Percentiles rank a stretch among this genome's conserved stretches.
phyloP scores from a whole-genome alignment of 345 rosid species.

The Aethionema arabicum region DNA sequence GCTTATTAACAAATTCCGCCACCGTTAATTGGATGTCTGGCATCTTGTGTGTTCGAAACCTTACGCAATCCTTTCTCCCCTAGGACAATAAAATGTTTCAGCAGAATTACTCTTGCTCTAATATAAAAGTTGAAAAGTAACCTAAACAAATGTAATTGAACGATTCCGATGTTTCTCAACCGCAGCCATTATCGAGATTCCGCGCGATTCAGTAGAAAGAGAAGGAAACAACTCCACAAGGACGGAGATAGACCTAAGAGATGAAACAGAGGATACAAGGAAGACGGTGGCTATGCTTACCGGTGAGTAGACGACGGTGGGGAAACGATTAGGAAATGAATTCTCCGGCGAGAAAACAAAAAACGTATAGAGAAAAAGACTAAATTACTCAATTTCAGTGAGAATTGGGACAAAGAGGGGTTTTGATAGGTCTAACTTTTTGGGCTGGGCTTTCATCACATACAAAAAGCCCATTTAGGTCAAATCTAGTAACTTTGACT shows the following conservation, averaged over 20 bases:
- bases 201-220: conserved; percentile 3
- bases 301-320: conserved; percentile 28
- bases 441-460: background rate
- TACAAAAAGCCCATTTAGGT: background rate
- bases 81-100: no score
- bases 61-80: background rate
- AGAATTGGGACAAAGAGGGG: background rate
- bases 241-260: background rate
- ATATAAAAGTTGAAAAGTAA: no score
- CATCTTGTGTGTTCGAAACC: conserved; percentile 46
- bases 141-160: background rate
- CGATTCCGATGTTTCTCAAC: background rate
- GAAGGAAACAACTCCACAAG: background rate
- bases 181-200: conserved; percentile 26
- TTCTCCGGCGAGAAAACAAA: conserved; percentile 34
- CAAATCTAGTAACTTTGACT: no score
- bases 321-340: conserved; percentile 25
- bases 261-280: background rate
- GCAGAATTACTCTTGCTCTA: no score
- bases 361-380: conserved; percentile 22
- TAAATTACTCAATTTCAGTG: conserved; percentile 3
- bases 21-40: conserved; percentile 82
- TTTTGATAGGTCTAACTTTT: conserved; percentile 11
- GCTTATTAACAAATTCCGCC: conserved; percentile 75
- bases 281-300: conserved; percentile 18